A percentile compares a stretch with the other conserved stretches of the same genome.
These are phyloP conservation scores for Kwoniella botswanensis DNA, from an alignment of 768 basidiomycete species.

Conservation along the genomic window DNA sequence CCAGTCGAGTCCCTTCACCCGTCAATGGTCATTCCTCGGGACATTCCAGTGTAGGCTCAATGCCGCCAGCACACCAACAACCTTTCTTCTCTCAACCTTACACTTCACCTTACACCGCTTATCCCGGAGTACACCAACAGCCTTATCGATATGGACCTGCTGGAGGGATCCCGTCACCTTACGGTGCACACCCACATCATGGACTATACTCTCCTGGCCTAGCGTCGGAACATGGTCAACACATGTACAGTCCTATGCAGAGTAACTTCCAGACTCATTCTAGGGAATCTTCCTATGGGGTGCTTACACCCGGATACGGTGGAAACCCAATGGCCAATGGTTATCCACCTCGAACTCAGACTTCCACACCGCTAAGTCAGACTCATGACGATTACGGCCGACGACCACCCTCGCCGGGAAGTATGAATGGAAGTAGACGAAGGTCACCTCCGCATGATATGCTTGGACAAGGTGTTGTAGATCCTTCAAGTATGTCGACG, in stretches of 20 bases:
- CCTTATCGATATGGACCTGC: constrained; percentile 46
- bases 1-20: constrained; percentile 49
- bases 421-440: constrained; percentile 11
- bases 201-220: constrained; percentile 40
- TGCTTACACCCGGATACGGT: constrained; percentile 40
- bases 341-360: constrained; percentile 48
- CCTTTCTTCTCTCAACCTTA: constrained; percentile 44
- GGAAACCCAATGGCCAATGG: constrained; percentile 41
- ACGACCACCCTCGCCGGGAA: constrained; percentile 21
- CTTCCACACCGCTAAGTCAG: constrained; percentile 48
- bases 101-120: constrained; percentile 37
- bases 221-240: constrained; percentile 35
- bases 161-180: constrained; percentile 36
- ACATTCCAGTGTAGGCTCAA: constrained; percentile 36
- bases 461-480: constrained; percentile 47
- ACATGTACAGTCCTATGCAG: constrained; percentile 48
- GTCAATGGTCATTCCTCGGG: constrained; percentile 43
- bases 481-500: constrained; percentile 44
- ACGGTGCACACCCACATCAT: constrained; percentile 41
- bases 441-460: constrained; percentile 40
- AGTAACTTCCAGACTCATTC: constrained; percentile 38
- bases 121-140: constrained; percentile 38
- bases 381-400: constrained; percentile 37
- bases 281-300: constrained; percentile 44
- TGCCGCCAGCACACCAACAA: constrained; percentile 36